Evolutionary conservation across 1,139 yeast species (phyloP).

Genomic region (Saccharomyces hybrid): DNA sequence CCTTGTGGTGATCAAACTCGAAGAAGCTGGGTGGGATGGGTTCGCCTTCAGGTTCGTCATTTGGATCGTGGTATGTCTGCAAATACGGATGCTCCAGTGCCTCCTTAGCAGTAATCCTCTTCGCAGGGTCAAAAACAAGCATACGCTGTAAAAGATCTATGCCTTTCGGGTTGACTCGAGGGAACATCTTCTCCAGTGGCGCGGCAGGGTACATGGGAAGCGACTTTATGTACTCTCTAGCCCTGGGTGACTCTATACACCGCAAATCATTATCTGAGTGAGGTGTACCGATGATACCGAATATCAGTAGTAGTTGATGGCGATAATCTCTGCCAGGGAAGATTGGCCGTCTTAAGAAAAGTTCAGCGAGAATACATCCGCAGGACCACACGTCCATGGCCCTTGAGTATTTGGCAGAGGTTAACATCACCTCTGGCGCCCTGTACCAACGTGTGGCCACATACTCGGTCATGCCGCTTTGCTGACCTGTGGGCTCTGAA

Average conservation of each 20-base stretch:
- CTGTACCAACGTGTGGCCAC: conserved; percentile 98
- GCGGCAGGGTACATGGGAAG: conserved; percentile 54
- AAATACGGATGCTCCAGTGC: conserved; percentile 82
- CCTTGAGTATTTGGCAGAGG: conserved; percentile 86
- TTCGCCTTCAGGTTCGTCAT: conserved; percentile 72
- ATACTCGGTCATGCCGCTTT: conserved; percentile 76
- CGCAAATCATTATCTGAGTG: conserved; percentile 58
- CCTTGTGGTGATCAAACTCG: conserved; percentile 71
- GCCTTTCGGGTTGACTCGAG: conserved; percentile 55
- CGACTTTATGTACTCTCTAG: conserved; percentile 75
- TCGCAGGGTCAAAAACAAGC: conserved; percentile 71
- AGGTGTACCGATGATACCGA: conserved; percentile 90
- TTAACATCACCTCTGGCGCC: conserved; percentile 95
- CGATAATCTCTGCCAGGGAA: conserved; percentile 95
- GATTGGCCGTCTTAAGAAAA: conserved; percentile 77
- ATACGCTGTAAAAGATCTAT: conserved; percentile 69
- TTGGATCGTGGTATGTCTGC: conserved; percentile 68
- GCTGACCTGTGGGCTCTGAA: conserved; percentile 24
- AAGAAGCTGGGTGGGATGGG: conserved; percentile 74
- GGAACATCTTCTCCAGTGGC: conserved; percentile 48
- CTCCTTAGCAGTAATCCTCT: conserved; percentile 70
- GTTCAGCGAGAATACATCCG: conserved; percentile 92
- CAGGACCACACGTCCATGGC: conserved; percentile 97
- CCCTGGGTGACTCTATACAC: conserved; percentile 74
- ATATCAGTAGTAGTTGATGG: conserved; percentile 77